phyloP scores from a whole-genome alignment of 1,284 basidiomycete species.

The Tausonia pullulans region DNA sequence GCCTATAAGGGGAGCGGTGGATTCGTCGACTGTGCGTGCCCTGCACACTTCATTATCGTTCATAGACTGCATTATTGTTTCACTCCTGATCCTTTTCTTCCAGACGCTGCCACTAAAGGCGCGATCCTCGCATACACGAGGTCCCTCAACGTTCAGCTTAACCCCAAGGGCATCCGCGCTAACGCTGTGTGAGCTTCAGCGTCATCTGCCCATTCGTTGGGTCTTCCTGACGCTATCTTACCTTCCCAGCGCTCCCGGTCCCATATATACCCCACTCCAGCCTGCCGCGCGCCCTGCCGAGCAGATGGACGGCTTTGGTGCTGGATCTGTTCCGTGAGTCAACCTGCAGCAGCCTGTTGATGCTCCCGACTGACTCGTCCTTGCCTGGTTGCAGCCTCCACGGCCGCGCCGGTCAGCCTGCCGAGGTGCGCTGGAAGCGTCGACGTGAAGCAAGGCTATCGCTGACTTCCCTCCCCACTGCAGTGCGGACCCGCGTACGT shows the following conservation, averaged over 20 bases:
- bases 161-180: conserved; percentile 47
- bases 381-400: conserved; percentile 27
- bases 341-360: no score
- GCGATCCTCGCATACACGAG: conserved; percentile 43
- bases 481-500: conserved; percentile 44
- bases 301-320: conserved; percentile 43
- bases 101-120: conserved; percentile 44
- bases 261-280: conserved; percentile 45
- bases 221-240: no score
- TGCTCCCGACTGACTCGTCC: no score
- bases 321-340: conserved; percentile 35
- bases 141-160: conserved; percentile 44
- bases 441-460: no score
- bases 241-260: conserved; percentile 36
- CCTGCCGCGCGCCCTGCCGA: conserved; percentile 44
- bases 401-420: conserved; percentile 45
- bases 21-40: neutral
- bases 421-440: conserved; percentile 23
- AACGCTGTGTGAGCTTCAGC: conserved; percentile 35
- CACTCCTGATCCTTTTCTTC: no score
- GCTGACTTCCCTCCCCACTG: no score
- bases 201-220: no score
- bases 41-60: neutral
- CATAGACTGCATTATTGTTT: conserved; percentile 36
- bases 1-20: conserved; percentile 40